Base-by-base conservation (phyloP, 768 basidiomycete genomes). In the Galerina marginata region DNA sequence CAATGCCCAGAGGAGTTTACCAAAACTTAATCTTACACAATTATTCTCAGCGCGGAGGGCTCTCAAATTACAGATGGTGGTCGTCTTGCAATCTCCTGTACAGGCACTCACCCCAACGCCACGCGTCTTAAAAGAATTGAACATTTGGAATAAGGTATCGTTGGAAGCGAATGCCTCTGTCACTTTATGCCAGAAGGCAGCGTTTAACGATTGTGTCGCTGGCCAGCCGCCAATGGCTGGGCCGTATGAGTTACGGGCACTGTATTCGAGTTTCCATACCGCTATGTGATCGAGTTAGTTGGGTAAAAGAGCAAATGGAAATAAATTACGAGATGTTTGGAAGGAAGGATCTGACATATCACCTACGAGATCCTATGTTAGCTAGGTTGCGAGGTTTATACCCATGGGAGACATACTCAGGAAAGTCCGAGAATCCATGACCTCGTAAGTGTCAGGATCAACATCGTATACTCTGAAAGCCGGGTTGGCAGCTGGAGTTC, bases 401-500 rank as follows among this genome's bases (percentile, higher is more conserved):
- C 6, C 2, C 15, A 48, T 43, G 29, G 7, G 38, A 11, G 29
- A 67, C 83, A 16, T 52, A 86, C 85, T 77, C 50, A 76, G 72
- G 67, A 81, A 85, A 0, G 82, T 82, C 11, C 76, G 75, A 4
- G 79, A 73, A 61, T 89, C 86, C 81, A 88, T 84, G 50, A 89
- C 70, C 64, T 88, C 88, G 63, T 83, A 88, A 7, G 86, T 87
- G 59, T 86, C 86, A 2, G 86, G 85, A 65, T 89, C 88, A 26
- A 89, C 74, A 53, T 88, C 86, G 67, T 88, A 88, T 0, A 87
- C 71, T 53, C 83, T 82, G 75, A 83, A 87, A 11, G 80, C 81
- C 2, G 81, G 85, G 64, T 85, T 86, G 37, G 79, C 83, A 58
- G 75, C 85, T 87, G 43, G 40, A 15, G 6, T 23, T 14, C 36